These are phyloP conservation scores for Cucurbita maxima DNA, from an alignment of 306 rosid species.

Conservation along the genomic window DNA sequence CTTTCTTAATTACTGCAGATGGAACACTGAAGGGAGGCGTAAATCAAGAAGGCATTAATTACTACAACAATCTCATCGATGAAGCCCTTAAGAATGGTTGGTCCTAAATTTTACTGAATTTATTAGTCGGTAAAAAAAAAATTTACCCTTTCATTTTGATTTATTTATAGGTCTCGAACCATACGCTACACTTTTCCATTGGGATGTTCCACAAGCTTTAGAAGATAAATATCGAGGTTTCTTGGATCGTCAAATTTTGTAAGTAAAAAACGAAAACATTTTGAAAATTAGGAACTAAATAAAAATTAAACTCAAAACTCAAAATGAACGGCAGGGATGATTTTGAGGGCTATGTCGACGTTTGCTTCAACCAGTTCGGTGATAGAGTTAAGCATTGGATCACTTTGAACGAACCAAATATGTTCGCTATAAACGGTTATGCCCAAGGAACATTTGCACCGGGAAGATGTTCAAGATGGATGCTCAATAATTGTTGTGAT, in stretches of 20 bases:
- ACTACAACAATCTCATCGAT: slow-evolving; percentile 52
- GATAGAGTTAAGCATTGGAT: slow-evolving; percentile 29
- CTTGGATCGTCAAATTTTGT: slow-evolving; percentile 31
- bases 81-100: background rate
- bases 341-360: slow-evolving; percentile 14
- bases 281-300: too few relatives aligned
- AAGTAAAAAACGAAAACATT: background rate
- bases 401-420: slow-evolving; percentile 5
- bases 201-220: slow-evolving; percentile 62
- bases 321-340: slow-evolving; percentile 5
- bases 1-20: slow-evolving; percentile 9
- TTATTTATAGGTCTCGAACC: slow-evolving; percentile 14
- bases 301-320: too few relatives aligned
- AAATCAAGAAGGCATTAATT: slow-evolving; percentile 30
- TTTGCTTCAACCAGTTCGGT: slow-evolving; percentile 27
- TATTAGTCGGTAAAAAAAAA: too few relatives aligned
- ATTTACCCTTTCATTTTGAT: background rate
- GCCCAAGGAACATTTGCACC: background rate
- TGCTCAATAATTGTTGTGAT: slow-evolving; percentile 1
- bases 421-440: background rate
- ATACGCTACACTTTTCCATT: slow-evolving; percentile 50
- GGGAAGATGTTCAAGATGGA: background rate
- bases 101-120: background rate
- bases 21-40: slow-evolving; percentile 48
- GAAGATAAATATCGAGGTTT: slow-evolving; percentile 52